Base-by-base conservation (phyloP, 768 basidiomycete species). In the Auricularia sp. region DNA sequence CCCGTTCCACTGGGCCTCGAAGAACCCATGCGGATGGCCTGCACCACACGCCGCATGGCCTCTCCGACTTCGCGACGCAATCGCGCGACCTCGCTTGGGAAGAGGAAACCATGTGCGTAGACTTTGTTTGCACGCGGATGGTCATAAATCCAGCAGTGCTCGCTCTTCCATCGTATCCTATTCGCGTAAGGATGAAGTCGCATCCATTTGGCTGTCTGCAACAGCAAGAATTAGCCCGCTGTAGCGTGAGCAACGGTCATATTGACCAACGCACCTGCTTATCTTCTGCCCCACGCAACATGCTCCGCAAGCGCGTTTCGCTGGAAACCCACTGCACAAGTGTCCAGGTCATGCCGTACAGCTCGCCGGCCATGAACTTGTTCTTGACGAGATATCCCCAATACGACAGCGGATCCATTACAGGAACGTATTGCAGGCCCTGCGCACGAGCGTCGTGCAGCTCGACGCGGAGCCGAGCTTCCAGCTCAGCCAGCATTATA, bases 141-240 rank as follows among this genome's bases (percentile, higher is more conserved):
- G 73, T 99, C 95, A 75, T 99, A 98, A 68, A 99, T 92, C 92
- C 93, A 96, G 75, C 96, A 98, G 34, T 88, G 84, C 72, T 99
- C 95, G 69, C 90, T 88, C 37, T 82, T 81, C 95, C 96, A 98
- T 54, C 92, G 84, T 47, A 99, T 84, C 69, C 89, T 83, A 35
- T 81, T 76, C 14, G 89, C 84, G 54, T 82, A 83, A 0, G 95
- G 94, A 76, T 97, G 95, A 63, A 86, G 71, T 21, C 82, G 80
- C 85, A 98, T 93, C 95, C 95, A 98, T 68, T 86, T 90, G 7
- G 93, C 86, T 4, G 90, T 90, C 56, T 59, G 56, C 24, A 8
- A 10, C 7, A 59, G 4, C 10, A 8, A 33, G 21, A 59, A 6
- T 34, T n/a, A 34, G 21, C 4, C 1, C 29, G 24, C 24, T 24